Percentiles rank a stretch among this genome's conserved stretches.
phyloP scores from a whole-genome alignment of 2,329 filamentous ascomycete species.

The Thelonectria discophora region DNA sequence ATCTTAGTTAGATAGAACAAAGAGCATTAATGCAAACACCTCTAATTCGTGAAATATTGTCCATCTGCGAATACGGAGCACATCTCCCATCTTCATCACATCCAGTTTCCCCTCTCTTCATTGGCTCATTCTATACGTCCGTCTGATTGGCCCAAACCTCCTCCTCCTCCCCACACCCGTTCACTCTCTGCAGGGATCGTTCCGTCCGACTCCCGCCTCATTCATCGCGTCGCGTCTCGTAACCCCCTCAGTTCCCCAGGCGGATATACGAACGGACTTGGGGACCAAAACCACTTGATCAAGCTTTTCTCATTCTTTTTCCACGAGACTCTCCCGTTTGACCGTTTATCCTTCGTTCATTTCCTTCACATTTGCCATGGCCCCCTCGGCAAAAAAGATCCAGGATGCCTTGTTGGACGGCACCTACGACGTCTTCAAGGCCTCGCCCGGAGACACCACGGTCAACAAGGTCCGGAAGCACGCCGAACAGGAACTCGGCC shows the following conservation, averaged over 20 bases:
- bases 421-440: slow-evolving; percentile 56
- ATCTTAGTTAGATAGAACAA: too few species aligned
- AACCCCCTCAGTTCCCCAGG: neutral
- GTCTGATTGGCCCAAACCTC: slow-evolving; percentile 36
- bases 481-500: slow-evolving; percentile 57
- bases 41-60: too few species aligned
- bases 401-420: slow-evolving; percentile 57
- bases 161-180: slow-evolving; percentile 29
- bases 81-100: neutral
- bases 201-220: slow-evolving; percentile 24
- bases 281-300: neutral
- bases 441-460: slow-evolving; percentile 57
- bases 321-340: neutral
- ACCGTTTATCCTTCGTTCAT: neutral
- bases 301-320: neutral
- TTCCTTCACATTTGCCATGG: slow-evolving; percentile 47
- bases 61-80: too few species aligned
- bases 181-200: slow-evolving; percentile 10
- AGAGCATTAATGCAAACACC: too few species aligned
- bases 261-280: neutral
- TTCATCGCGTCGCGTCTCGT: slow-evolving; percentile 18
- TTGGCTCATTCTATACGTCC: neutral
- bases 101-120: neutral
- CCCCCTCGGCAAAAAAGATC: slow-evolving; percentile 53
- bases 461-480: slow-evolving; percentile 66